Conservation (phyloP, 305 asterid species). For the Galium porrigens region DNA sequence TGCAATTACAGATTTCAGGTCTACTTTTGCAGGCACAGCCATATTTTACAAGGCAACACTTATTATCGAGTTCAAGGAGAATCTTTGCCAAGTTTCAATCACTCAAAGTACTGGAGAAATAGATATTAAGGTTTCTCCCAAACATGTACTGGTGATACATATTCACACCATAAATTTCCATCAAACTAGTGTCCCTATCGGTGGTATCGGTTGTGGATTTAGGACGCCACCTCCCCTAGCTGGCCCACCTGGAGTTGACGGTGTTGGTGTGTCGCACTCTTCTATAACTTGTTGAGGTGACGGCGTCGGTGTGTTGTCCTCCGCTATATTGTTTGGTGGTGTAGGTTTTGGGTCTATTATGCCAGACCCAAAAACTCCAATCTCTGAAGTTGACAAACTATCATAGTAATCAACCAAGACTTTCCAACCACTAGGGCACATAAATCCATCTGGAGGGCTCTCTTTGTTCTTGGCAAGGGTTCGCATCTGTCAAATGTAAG, state of each 20-base stretch:
- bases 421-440: constrained; percentile 94
- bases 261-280: no score
- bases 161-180: not conserved
- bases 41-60: constrained; percentile 17
- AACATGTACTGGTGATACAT: constrained; percentile 7
- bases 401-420: constrained; percentile 77
- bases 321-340: not conserved
- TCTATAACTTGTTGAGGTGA: no score
- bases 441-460: constrained; percentile 80
- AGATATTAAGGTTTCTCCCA: constrained; percentile 24
- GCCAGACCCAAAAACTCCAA: constrained; percentile 23
- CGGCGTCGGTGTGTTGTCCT: not conserved
- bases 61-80: constrained; percentile 20
- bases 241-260: not conserved
- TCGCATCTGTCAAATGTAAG: constrained; percentile 46
- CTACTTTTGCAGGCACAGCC: constrained; percentile 19
- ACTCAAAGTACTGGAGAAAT: constrained; percentile 19
- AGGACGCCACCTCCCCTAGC: not conserved
- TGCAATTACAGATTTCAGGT: constrained; percentile 31
- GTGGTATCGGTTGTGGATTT: not conserved
- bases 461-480: constrained; percentile 67
- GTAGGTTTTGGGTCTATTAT: constrained; percentile 10
- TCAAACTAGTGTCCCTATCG: constrained; percentile 51
- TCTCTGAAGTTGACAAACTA: constrained; percentile 31
- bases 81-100: constrained; percentile 16